These are phyloP conservation scores for Entelexis paramagnoliae DNA, from an alignment of 1,139 yeast species.

Conservation along the genomic window DNA sequence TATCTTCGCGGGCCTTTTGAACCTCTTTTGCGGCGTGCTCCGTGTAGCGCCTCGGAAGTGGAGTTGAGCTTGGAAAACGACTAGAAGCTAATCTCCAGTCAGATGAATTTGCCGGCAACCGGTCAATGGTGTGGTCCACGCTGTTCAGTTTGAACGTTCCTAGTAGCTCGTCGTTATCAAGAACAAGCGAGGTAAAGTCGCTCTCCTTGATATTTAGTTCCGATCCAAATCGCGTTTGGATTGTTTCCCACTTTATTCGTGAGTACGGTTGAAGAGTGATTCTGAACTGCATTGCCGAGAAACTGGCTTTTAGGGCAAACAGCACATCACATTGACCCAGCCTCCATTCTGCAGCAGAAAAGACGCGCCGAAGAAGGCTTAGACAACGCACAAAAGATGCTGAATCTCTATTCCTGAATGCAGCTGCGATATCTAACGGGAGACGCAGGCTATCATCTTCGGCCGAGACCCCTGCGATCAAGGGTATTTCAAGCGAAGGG, in stretches of 20 bases:
- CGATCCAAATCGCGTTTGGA: neutral
- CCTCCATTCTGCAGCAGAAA: neutral
- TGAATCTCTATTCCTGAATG: neutral
- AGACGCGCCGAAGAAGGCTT: neutral
- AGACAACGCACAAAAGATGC: neutral
- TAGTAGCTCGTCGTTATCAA: neutral
- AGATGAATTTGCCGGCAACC: neutral
- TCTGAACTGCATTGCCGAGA: neutral
- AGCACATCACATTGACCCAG: neutral
- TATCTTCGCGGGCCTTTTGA: neutral
- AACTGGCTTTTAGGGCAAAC: neutral
- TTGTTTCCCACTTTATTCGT: neutral
- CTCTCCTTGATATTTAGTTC: neutral
- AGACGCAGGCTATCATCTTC: neutral
- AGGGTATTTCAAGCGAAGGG: neutral
- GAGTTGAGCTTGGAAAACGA: neutral
- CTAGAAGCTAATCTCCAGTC: neutral
- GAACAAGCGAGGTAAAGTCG: neutral
- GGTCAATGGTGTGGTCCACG: slow-evolving; percentile 7
- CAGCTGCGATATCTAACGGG: neutral
- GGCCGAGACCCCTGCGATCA: neutral
- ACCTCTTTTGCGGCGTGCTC: neutral
- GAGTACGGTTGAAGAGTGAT: neutral
- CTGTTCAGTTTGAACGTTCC: neutral
- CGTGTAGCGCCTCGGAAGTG: neutral